Evolutionary conservation across 2,329 filamentous ascomycete species (phyloP).

Genomic region (Amauroascus verrucosus): DNA sequence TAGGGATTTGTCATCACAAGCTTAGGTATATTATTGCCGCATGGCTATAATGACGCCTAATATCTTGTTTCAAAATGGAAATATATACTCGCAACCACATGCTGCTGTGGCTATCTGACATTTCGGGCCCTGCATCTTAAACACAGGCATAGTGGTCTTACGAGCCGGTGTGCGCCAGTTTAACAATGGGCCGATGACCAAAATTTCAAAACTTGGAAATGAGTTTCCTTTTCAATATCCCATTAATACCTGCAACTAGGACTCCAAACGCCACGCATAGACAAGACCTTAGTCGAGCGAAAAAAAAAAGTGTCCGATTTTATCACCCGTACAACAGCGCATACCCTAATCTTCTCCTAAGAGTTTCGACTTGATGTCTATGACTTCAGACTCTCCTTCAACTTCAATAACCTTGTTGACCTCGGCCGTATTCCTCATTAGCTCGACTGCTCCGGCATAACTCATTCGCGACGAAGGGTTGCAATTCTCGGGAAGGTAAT

Average conservation of each 20-base stretch:
- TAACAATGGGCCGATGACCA: too few relatives aligned
- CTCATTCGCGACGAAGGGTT: slow-evolving; percentile 82
- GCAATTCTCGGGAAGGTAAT: slow-evolving; percentile 87
- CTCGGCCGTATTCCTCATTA: slow-evolving; percentile 88
- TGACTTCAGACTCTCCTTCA: slow-evolving; percentile 66
- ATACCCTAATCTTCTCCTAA: slow-evolving; percentile 21
- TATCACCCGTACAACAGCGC: neutral
- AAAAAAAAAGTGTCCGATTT: neutral
- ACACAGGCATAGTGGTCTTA: too few relatives aligned
- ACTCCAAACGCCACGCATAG: neutral
- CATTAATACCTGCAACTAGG: neutral
- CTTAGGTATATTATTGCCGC: too few relatives aligned
- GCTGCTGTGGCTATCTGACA: too few relatives aligned
- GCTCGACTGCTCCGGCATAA: slow-evolving; percentile 90
- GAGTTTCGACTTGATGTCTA: slow-evolving; percentile 64
- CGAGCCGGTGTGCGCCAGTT: too few relatives aligned
- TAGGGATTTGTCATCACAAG: too few relatives aligned
- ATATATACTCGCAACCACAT: too few relatives aligned
- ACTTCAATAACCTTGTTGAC: slow-evolving; percentile 83
- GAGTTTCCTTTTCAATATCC: neutral
- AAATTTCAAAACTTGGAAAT: neutral
- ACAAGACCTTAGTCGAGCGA: neutral
- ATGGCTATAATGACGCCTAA: too few relatives aligned
- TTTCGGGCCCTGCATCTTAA: too few relatives aligned
- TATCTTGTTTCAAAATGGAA: too few relatives aligned